phyloP scores from a whole-genome alignment of 2,329 filamentous ascomycete genomes.

The Xylaria sp. region DNA sequence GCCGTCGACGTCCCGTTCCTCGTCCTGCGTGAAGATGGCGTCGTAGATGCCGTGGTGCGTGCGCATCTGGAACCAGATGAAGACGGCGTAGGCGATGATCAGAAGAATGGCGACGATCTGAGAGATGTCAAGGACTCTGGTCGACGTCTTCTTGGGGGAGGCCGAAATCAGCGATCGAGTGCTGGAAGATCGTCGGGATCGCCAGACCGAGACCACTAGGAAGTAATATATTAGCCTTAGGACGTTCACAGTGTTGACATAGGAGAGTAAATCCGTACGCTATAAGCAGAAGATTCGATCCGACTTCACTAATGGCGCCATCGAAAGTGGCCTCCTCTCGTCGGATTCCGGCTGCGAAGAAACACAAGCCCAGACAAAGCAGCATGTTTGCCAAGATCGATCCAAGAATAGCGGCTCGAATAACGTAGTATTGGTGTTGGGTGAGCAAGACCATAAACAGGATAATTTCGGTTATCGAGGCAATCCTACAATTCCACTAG shows the following conservation, averaged over 20 bases:
- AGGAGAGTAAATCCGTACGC: conserved; percentile 57
- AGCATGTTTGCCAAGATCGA: conserved; percentile 82
- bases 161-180: conserved; percentile 42
- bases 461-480: conserved; percentile 79
- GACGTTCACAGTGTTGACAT: conserved; percentile 35
- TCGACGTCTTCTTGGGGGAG: conserved; percentile 45
- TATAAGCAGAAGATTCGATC: conserved; percentile 75
- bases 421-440: conserved; percentile 64
- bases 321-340: conserved; percentile 73
- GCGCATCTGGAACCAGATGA: conserved; percentile 72
- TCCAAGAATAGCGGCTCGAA: conserved; percentile 81
- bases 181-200: conserved; percentile 59
- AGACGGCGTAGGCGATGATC: conserved; percentile 68
- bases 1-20: conserved; percentile 66
- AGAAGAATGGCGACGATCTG: conserved; percentile 72
- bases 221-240: conserved; percentile 22
- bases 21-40: conserved; percentile 71
- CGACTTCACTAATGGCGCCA: conserved; percentile 76
- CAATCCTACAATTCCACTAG: conserved; percentile 48
- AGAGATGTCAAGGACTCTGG: conserved; percentile 66
- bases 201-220: conserved; percentile 52
- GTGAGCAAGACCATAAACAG: conserved; percentile 76
- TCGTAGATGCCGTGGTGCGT: conserved; percentile 79
- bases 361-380: conserved; percentile 78
- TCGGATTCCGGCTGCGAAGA: conserved; percentile 73